Conservation (phyloP, 139 green algal species). For the Nannochloris sp. region DNA sequence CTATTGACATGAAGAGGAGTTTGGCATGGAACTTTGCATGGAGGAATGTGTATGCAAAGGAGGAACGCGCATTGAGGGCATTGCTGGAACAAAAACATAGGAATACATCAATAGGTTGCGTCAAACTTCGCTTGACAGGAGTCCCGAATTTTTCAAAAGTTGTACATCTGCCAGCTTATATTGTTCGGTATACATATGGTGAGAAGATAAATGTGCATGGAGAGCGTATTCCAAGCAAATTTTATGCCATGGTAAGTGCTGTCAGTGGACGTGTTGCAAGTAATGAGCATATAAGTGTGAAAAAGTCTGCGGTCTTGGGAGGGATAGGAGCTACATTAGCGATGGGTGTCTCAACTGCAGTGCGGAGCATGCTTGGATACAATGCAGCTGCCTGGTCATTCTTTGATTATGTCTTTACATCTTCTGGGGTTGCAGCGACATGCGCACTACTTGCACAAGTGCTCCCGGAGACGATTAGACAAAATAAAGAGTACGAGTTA, state of each 20-base stretch:
- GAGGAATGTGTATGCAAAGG: not conserved
- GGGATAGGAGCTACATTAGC: too few relatives aligned
- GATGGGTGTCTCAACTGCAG: too few relatives aligned
- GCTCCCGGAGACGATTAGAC: slow-evolving; percentile 1
- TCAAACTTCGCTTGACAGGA: not conserved
- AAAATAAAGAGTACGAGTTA: slow-evolving; percentile 1
- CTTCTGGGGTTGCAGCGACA: not conserved
- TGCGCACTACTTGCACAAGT: slow-evolving; percentile 24
- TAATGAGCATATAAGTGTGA: not conserved
- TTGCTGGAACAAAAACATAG: too few relatives aligned
- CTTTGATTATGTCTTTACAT: not conserved
- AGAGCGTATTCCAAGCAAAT: not conserved
- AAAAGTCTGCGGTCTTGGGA: not conserved
- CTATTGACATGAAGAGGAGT: not conserved
- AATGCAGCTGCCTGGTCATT: not conserved
- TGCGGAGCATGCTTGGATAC: not conserved
- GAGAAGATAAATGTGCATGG: not conserved
- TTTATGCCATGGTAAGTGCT: slow-evolving; percentile 1
- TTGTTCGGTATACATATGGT: not conserved
- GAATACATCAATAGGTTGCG: too few relatives aligned
- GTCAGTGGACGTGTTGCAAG: not conserved
- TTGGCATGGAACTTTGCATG: slow-evolving; percentile 3
- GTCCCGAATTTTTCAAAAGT: not conserved
- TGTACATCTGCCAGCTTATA: not conserved
- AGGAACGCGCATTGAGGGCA: not conserved